Conservation (phyloP, 2,329 filamentous ascomycete species). For the Microsporum ferrugineum region DNA sequence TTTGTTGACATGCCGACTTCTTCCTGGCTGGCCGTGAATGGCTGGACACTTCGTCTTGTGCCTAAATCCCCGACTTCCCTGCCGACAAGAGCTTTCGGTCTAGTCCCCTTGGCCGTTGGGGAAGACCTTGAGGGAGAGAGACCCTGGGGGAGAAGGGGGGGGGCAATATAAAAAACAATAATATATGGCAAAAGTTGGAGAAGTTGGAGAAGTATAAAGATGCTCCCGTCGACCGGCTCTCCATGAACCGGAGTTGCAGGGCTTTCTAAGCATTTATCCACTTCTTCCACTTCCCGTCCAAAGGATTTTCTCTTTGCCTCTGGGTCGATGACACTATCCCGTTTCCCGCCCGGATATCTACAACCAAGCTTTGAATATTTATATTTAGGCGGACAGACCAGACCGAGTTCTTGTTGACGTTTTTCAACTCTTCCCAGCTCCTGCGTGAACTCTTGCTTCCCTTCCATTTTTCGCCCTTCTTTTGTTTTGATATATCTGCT, state of each 20-base stretch:
- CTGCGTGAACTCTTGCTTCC: background rate
- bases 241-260: background rate
- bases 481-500: constrained; percentile 6
- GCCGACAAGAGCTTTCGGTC: background rate
- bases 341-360: constrained; percentile 4
- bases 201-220: constrained; percentile 1
- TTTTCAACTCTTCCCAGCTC: background rate
- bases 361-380: background rate
- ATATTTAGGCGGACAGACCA: background rate
- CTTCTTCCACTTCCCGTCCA: background rate
- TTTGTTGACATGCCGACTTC: background rate
- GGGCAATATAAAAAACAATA: background rate
- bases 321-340: background rate
- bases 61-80: constrained; percentile 1
- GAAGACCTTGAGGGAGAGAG: background rate
- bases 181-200: background rate
- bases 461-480: background rate
- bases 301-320: background rate
- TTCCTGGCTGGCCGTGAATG: background rate
- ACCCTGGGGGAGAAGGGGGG: background rate
- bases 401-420: background rate
- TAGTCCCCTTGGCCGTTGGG: background rate
- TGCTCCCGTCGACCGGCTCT: background rate
- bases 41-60: background rate
- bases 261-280: background rate